Percentiles rank a stretch among this genome's conserved stretches.
Conservation (phyloP, 441 rosid genomes). For the Erysimum pusillum region DNA sequence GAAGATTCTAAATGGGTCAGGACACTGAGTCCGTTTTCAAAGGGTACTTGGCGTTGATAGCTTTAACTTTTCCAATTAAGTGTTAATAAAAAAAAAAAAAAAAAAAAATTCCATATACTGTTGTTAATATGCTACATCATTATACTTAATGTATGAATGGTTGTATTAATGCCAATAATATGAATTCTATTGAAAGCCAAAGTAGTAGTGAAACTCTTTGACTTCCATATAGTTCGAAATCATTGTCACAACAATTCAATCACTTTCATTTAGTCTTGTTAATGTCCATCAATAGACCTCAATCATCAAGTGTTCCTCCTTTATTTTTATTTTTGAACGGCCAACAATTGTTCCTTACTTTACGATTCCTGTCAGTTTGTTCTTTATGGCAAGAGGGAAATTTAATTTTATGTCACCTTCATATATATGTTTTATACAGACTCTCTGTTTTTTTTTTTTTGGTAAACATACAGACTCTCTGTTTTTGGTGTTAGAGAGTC, state of each 20-base stretch:
- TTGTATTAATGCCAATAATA: background rate
- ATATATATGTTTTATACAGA: background rate
- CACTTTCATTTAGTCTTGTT: conserved; percentile 30
- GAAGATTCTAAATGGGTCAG: background rate
- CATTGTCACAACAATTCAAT: conserved; percentile 20
- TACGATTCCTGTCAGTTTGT: conserved; percentile 4
- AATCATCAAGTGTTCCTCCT: conserved; percentile 13
- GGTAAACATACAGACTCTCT: too few relatives aligned
- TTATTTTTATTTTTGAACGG: background rate
- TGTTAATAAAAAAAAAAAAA: background rate
- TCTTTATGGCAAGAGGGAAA: background rate
- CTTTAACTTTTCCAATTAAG: background rate
- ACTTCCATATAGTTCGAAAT: conserved; percentile 31
- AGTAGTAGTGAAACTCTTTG: conserved; percentile 18
- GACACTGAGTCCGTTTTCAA: background rate
- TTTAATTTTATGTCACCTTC: background rate
- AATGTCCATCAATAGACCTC: conserved; percentile 22
- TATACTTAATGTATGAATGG: background rate
- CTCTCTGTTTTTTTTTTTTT: background rate
- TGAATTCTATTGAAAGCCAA: background rate
- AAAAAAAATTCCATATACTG: background rate
- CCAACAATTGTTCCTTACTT: conserved; percentile 22
- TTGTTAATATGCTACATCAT: background rate
- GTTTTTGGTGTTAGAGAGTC: background rate
- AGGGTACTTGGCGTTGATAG: background rate